A percentile compares a stretch with the other conserved stretches of the same genome.
These are phyloP conservation scores for Colletotrichum magnum DNA, from an alignment of 2,329 filamentous ascomycete species.

Conservation along the genomic window DNA sequence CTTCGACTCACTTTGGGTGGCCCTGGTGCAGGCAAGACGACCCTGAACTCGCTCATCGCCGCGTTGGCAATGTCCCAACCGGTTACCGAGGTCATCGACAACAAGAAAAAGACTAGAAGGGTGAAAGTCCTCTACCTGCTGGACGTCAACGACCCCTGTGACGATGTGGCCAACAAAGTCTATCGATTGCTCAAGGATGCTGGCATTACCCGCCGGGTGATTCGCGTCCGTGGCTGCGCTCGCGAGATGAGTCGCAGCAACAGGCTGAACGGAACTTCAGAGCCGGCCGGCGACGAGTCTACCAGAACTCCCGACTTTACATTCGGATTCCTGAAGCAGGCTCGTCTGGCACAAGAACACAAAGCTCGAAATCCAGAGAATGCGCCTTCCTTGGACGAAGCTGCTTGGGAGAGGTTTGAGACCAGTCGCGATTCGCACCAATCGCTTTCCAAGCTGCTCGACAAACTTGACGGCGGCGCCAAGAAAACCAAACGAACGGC, in stretches of 20 bases:
- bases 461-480: constrained; percentile 43
- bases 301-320: constrained; percentile 23
- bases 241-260: constrained; percentile 34
- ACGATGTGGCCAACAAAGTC: constrained; percentile 61
- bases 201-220: constrained; percentile 48
- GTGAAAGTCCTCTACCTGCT: constrained; percentile 58
- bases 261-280: constrained; percentile 19
- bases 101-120: constrained; percentile 35
- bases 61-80: constrained; percentile 48
- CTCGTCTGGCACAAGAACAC: neutral
- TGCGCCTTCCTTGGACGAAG: constrained; percentile 58
- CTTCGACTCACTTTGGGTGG: constrained; percentile 62
- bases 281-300: constrained; percentile 41
- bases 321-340: constrained; percentile 31
- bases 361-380: neutral
- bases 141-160: constrained; percentile 63
- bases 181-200: constrained; percentile 52
- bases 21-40: constrained; percentile 63
- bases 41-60: constrained; percentile 60
- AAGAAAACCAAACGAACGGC: constrained; percentile 38
- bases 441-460: constrained; percentile 54
- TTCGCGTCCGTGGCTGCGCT: constrained; percentile 37
- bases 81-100: neutral
- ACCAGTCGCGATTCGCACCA: constrained; percentile 50
- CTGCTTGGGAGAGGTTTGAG: constrained; percentile 58